These are phyloP conservation scores for Monosporascus ibericus DNA, from an alignment of 2,329 filamentous ascomycete species.

Conservation along the genomic window DNA sequence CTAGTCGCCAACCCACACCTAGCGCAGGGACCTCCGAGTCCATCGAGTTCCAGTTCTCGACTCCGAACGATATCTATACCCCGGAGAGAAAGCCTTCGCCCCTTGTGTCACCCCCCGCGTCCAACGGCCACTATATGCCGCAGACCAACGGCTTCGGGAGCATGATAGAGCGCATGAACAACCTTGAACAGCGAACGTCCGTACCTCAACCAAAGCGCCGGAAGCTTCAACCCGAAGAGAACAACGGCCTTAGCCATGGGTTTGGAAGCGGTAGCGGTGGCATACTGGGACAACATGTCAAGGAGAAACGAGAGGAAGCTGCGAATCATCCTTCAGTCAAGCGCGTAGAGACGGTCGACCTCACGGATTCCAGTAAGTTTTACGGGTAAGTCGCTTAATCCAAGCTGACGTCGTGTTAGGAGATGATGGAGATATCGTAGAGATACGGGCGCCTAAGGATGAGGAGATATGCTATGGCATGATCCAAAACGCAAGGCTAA, in stretches of 20 bases:
- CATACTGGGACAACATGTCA: constrained; percentile 61
- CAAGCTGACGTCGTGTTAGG: constrained; percentile 20
- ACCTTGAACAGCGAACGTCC: constrained; percentile 60
- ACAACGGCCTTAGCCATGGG: constrained; percentile 33
- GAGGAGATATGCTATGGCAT: constrained; percentile 79
- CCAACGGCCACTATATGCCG: constrained; percentile 7
- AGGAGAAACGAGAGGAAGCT: constrained; percentile 47
- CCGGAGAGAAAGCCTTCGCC: constrained; percentile 10
- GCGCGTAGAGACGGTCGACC: constrained; percentile 46
- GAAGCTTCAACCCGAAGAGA: constrained; percentile 46
- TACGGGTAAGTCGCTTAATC: constrained; percentile 29
- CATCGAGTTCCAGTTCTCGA: constrained; percentile 35
- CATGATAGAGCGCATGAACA: constrained; percentile 72
- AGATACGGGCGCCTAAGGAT: constrained; percentile 53
- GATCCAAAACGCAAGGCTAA: constrained; percentile 60
- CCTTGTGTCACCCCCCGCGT: constrained; percentile 6
- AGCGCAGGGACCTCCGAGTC: constrained; percentile 27
- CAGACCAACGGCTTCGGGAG: constrained; percentile 40
- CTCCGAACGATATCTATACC: constrained; percentile 18
- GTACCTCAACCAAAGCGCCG: constrained; percentile 59
- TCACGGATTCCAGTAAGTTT: constrained; percentile 43
- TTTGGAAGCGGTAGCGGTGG: constrained; percentile 45
- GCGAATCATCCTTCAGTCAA: constrained; percentile 15
- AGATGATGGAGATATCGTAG: constrained; percentile 52
- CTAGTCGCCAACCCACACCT: constrained; percentile 17